Conservation (phyloP, 2,329 filamentous ascomycete species). For the Xylariales sp. region DNA sequence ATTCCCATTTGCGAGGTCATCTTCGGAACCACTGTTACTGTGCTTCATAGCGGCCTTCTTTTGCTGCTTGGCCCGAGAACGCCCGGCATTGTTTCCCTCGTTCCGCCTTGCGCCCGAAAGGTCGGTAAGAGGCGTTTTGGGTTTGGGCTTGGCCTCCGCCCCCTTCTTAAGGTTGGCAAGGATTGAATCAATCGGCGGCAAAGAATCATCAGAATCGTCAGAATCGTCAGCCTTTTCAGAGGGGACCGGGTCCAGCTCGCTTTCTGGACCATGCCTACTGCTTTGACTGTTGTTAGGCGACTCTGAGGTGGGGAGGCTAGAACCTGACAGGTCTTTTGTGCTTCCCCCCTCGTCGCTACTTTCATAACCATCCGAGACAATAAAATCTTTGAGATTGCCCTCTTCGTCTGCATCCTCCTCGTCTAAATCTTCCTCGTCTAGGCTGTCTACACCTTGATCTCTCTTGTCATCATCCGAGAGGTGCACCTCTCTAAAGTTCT, state of each 20-base stretch:
- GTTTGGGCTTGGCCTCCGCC: not conserved
- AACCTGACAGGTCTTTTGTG: not conserved
- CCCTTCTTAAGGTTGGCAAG: constrained; percentile 24
- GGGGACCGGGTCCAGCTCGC: not conserved
- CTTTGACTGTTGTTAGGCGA: not conserved
- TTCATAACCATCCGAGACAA: constrained; percentile 40
- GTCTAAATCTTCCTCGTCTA: constrained; percentile 35
- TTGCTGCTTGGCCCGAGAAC: not conserved
- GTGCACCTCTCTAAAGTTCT: constrained; percentile 43
- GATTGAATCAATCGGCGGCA: constrained; percentile 27
- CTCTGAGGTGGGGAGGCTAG: not conserved
- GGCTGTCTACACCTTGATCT: constrained; percentile 17
- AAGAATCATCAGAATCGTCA: constrained; percentile 25
- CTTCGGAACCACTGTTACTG: not conserved
- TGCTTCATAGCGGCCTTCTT: not conserved
- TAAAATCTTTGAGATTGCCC: constrained; percentile 42
- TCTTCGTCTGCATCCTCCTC: constrained; percentile 38
- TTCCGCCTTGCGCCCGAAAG: constrained; percentile 3
- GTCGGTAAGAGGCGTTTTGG: not conserved
- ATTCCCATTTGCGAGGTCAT: not conserved
- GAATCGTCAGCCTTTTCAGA: constrained; percentile 23
- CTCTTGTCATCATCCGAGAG: constrained; percentile 24
- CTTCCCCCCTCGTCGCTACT: constrained; percentile 23
- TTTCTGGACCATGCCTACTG: constrained; percentile 4
- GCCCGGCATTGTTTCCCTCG: not conserved